Conservation (phyloP, 345 rosid species). For the Pistacia integerrima region DNA sequence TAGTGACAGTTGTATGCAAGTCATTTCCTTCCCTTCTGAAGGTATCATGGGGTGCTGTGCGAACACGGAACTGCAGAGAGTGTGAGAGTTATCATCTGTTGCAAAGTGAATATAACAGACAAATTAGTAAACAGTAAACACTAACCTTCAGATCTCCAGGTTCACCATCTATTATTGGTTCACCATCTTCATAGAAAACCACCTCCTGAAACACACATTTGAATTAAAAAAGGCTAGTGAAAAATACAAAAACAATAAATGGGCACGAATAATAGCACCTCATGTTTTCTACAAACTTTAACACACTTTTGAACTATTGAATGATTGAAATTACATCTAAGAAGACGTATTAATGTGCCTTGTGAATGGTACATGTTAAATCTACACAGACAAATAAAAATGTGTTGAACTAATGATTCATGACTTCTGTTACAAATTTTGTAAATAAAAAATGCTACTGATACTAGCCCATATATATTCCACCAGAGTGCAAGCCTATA, state of each 20-base stretch:
- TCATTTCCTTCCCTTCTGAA: slow-evolving; percentile 92
- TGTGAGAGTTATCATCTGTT: neutral
- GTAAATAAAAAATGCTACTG: too few species aligned
- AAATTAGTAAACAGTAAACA: slow-evolving; percentile 10
- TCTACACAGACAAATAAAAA: too few species aligned
- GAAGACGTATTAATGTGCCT: neutral
- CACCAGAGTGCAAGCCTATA: neutral
- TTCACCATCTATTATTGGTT: slow-evolving; percentile 92
- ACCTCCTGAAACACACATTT: slow-evolving; percentile 66
- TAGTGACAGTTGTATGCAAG: slow-evolving; percentile 80
- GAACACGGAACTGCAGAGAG: slow-evolving; percentile 76
- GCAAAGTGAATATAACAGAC: neutral
- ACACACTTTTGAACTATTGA: too few species aligned
- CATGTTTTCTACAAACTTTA: too few species aligned
- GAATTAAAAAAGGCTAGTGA: neutral
- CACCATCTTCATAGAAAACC: slow-evolving; percentile 95
- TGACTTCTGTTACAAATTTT: too few species aligned
- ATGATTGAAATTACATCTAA: neutral
- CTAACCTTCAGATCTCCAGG: slow-evolving; percentile 96
- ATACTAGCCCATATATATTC: too few species aligned
- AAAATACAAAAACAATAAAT: neutral
- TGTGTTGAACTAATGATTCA: too few species aligned
- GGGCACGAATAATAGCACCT: too few species aligned
- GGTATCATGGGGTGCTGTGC: slow-evolving; percentile 73
- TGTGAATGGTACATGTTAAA: too few species aligned